phyloP scores from a whole-genome alignment of 179 eudicot genomes.

The Drosera spatulata region DNA sequence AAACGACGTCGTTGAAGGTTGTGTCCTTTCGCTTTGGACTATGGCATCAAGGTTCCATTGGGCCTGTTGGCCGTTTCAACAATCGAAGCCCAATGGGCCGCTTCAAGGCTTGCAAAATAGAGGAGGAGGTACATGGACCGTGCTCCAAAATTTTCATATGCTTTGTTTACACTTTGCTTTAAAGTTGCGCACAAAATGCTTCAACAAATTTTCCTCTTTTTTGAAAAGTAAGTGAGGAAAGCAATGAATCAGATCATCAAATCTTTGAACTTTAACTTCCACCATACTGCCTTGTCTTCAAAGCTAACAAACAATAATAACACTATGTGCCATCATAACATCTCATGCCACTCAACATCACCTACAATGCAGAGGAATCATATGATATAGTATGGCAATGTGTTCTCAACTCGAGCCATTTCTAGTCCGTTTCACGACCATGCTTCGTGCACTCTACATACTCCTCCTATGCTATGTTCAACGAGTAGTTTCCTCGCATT shows the following conservation, averaged over 20 bases:
- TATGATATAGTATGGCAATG: slow-evolving; percentile 6
- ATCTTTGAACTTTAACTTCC: neutral
- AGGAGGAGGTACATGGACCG: no score
- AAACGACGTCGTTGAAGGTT: no score
- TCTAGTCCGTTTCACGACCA: slow-evolving; percentile 12
- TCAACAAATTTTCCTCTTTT: neutral
- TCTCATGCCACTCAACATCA: slow-evolving; percentile 9
- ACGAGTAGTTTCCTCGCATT: slow-evolving; percentile 33
- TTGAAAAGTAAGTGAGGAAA: neutral
- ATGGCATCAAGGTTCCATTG: no score
- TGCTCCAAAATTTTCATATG: neutral
- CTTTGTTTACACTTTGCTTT: slow-evolving; percentile 6
- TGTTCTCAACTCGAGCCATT: slow-evolving; percentile 6
- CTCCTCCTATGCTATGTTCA: slow-evolving; percentile 11
- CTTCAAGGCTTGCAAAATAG: no score
- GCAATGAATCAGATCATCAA: neutral
- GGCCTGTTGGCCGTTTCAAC: no score
- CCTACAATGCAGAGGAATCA: neutral
- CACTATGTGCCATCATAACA: slow-evolving; percentile 3
- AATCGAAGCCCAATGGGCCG: no score
- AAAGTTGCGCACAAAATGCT: slow-evolving; percentile 10
- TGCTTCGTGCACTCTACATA: slow-evolving; percentile 16
- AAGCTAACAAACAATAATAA: neutral
- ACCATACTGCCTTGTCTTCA: neutral
- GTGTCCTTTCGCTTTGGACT: no score